phyloP scores from a whole-genome alignment of 441 rosid genomes.

The Adansonia madagascariensis region DNA sequence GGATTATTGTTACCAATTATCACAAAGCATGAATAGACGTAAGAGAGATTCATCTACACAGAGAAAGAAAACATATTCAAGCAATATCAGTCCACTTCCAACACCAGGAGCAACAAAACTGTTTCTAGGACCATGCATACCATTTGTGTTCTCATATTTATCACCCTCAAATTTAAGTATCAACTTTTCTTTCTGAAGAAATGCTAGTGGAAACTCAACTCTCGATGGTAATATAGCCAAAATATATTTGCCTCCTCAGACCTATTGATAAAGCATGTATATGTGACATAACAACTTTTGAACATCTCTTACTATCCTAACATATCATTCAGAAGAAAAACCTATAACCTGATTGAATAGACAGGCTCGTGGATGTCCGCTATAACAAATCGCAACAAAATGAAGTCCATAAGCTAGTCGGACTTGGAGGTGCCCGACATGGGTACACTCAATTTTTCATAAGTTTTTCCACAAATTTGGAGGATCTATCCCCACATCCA shows the following conservation, averaged over 20 bases:
- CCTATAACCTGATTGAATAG: not conserved
- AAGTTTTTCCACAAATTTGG: no score
- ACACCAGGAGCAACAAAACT: not conserved
- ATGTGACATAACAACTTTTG: not conserved
- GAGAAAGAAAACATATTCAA: not conserved
- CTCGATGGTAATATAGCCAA: not conserved
- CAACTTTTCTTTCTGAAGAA: not conserved
- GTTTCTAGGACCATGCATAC: not conserved
- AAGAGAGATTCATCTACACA: not conserved
- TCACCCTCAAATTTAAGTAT: not conserved
- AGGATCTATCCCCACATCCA: no score
- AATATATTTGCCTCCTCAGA: not conserved
- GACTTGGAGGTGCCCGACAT: no score
- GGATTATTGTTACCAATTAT: constrained; percentile 2
- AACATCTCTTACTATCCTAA: not conserved
- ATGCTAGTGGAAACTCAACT: not conserved
- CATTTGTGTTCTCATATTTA: not conserved
- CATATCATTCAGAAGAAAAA: not conserved
- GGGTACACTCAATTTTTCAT: no score
- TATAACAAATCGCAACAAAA: not conserved
- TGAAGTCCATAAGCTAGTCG: not conserved
- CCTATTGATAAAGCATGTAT: not conserved
- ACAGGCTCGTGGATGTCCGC: not conserved
- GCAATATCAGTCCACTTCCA: not conserved
- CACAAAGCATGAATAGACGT: not conserved